These are phyloP conservation scores for Melocanna baccifera DNA, from an alignment of 176 grass and related monocot species.

Conservation along the genomic window DNA sequence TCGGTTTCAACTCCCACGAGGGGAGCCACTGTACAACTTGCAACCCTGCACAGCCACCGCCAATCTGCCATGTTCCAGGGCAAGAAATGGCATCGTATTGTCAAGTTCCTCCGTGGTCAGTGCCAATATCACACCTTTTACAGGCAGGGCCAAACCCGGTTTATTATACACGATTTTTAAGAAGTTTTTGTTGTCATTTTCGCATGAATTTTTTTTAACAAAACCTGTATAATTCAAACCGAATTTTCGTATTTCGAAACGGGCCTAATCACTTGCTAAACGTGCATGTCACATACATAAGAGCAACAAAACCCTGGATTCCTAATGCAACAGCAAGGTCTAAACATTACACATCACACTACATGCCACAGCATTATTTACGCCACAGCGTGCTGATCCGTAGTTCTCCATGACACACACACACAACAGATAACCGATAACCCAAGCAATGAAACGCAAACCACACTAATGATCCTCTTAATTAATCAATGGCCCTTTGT, in stretches of 20 bases:
- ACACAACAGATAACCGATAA: not conserved
- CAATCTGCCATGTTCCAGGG: not conserved
- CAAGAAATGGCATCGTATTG: not conserved
- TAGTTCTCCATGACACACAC: not conserved
- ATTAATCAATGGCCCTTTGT: not conserved
- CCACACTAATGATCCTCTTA: conserved; percentile 16
- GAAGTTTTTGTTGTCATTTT: not conserved
- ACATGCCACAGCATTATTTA: conserved; percentile 40
- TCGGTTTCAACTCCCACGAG: not conserved
- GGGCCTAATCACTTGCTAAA: not conserved
- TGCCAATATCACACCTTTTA: not conserved
- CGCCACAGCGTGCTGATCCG: conserved; percentile 26
- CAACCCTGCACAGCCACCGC: not conserved
- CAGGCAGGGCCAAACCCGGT: not conserved
- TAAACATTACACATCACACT: conserved; percentile 16
- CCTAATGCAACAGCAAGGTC: not conserved
- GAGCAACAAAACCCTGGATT: not conserved
- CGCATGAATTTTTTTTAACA: not conserved
- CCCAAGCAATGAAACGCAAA: not conserved
- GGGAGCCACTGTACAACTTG: not conserved
- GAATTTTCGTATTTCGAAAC: not conserved
- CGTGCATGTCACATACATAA: not conserved
- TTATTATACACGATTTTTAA: not conserved
- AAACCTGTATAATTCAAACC: not conserved
- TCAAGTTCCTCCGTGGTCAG: not conserved